Percentiles rank a stretch among this genome's conserved stretches.
Conservation (phyloP, 2,329 filamentous ascomycete genomes). For the Exophiala bonariae region DNA sequence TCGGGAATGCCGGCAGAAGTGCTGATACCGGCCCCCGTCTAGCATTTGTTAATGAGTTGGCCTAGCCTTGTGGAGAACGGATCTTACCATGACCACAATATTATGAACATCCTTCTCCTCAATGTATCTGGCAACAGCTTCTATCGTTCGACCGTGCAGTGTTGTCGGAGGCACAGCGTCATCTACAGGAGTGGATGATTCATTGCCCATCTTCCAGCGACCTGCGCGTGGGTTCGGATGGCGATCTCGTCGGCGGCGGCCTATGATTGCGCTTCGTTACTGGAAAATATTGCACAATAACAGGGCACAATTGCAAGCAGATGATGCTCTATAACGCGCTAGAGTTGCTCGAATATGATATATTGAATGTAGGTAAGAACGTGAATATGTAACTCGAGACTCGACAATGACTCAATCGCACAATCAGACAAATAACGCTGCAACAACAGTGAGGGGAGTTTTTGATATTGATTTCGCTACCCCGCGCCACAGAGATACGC, state of each 20-base stretch:
- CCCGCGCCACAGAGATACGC: too few species aligned
- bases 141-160: conserved; percentile 67
- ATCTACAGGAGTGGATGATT: conserved; percentile 68
- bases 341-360: too few species aligned
- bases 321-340: too few species aligned
- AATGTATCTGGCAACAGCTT: conserved; percentile 79
- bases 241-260: conserved; percentile 47
- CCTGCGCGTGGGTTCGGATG: conserved; percentile 39
- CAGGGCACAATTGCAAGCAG: too few species aligned
- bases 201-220: conserved; percentile 72
- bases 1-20: conserved; percentile 73
- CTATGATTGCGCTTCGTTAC: conserved; percentile 43
- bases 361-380: too few species aligned
- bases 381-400: too few species aligned
- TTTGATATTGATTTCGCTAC: too few species aligned
- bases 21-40: conserved; percentile 80
- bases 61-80: not conserved
- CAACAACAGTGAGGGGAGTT: too few species aligned
- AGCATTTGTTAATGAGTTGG: conserved; percentile 5
- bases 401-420: too few species aligned
- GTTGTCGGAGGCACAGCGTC: conserved; percentile 64
- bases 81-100: conserved; percentile 74
- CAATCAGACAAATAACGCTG: too few species aligned
- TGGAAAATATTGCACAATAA: not conserved
- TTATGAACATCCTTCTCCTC: conserved; percentile 64